phyloP scores from a whole-genome alignment of 345 rosid genomes.

The Boechera retrofracta region DNA sequence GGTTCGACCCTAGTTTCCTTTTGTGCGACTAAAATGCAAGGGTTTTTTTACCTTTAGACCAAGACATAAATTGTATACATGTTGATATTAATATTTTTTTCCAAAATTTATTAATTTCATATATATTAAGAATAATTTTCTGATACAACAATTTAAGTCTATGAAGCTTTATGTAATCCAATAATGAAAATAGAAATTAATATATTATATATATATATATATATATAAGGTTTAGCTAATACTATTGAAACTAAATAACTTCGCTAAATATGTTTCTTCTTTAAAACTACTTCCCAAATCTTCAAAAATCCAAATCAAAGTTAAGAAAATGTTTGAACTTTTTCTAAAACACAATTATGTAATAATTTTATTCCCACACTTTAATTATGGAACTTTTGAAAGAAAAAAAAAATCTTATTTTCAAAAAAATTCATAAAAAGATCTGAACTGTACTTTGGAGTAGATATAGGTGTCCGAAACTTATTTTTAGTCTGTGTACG shows the following conservation, averaged over 20 bases:
- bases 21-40: no score
- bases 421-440: no score
- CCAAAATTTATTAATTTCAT: no score
- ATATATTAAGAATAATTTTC: no score
- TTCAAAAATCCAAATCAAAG: neutral
- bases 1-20: no score
- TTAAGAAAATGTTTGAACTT: neutral
- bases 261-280: neutral
- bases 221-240: neutral
- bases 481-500: neutral
- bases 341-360: neutral
- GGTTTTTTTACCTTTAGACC: no score
- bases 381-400: neutral
- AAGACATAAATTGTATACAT: no score
- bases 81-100: no score
- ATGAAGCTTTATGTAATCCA: neutral
- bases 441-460: neutral
- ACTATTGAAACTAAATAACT: neutral
- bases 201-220: no score
- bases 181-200: neutral
- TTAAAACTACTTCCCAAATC: neutral
- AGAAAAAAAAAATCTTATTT: no score
- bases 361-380: no score
- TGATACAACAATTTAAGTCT: neutral
- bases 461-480: neutral